phyloP scores from a whole-genome alignment of 768 basidiomycete genomes.

The Tylopilus felleus region DNA sequence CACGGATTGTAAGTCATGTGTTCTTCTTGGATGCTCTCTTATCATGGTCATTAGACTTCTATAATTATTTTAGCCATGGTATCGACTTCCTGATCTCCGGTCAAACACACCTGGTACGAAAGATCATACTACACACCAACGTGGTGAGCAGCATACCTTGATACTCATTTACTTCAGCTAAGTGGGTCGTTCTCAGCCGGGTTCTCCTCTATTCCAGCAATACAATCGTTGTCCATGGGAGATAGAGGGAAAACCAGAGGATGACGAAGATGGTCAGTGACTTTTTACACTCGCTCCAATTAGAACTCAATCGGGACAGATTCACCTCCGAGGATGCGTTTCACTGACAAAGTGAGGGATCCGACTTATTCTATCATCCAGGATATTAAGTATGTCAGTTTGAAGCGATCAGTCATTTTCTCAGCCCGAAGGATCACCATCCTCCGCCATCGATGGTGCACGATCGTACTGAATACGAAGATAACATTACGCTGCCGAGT shows the following conservation, averaged over 20 bases:
- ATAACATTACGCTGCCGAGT: conserved; percentile 63
- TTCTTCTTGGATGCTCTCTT: background rate
- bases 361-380: background rate
- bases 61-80: conserved; percentile 91
- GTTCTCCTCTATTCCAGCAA: conserved; percentile 83
- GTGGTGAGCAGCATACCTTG: conserved; percentile 50
- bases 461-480: conserved; percentile 75
- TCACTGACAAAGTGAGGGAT: conserved; percentile 59
- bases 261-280: conserved; percentile 71
- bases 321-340: conserved; percentile 69
- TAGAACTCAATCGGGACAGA: conserved; percentile 39
- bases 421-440: conserved; percentile 71
- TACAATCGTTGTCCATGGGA: conserved; percentile 94
- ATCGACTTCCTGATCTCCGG: conserved; percentile 82
- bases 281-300: background rate
- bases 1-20: conserved; percentile 44
- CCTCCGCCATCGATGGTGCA: conserved; percentile 77
- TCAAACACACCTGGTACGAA: conserved; percentile 67
- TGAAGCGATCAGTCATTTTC: conserved; percentile 74
- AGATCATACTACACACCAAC: conserved; percentile 87
- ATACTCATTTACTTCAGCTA: background rate
- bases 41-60: conserved; percentile 60
- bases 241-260: conserved; percentile 74
- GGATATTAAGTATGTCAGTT: conserved; percentile 43
- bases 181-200: conserved; percentile 51